Base-by-base conservation (phyloP, 139 green algal genomes). In the Gonium pectorale region DNA sequence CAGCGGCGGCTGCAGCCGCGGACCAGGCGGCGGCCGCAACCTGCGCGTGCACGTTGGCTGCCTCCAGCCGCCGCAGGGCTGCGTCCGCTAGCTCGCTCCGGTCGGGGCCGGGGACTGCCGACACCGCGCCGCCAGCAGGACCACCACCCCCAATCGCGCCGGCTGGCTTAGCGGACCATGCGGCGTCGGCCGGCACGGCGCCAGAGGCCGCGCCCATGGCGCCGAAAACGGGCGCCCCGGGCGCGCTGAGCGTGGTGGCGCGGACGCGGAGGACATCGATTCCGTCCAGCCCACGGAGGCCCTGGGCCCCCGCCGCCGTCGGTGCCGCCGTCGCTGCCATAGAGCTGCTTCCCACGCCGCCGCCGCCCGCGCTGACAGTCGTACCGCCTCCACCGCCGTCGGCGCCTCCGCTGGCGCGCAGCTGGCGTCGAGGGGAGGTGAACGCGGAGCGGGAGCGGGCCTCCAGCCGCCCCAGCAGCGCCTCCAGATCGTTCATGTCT, bases 21-120 rank as follows among this genome's bases (percentile, higher is more conserved):
- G 56, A 41, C 74, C 74, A 71, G 3, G 59, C 62, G 31, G 62
- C 62, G 19, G 59, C 60, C n/a, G 77, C 43, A 2, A n/a, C 77
- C 9, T 54, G 59, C 41, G 75, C 41, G 5, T 62, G 60, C 31
- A 49, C 31, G 62, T 43, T 66, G 11, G 60, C 60, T 22, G 43
- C 77, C 77, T 83, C 77, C 77, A 83, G 77, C 26, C 62, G 60
- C 41, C 62, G 77, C 21, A 83, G n/a, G 29, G 77, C 60, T 22
- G 19, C 54, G 31, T 73, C 62, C n/a, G 63, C 22, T 15, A 31
- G 33, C 5, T 70, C 37, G n/a, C n/a, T n/a, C n/a, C n/a, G n/a
- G n/a, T n/a, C n/a, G n/a, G n/a, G n/a, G n/a, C n/a, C n/a, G n/a
- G n/a, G n/a, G n/a, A n/a, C n/a, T n/a, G n/a, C n/a, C n/a, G n/a